Percentiles rank a stretch among this genome's conserved stretches.
These are phyloP conservation scores for Myrmaecium sp. DNA, from an alignment of 2,329 filamentous ascomycete species.

Conservation along the genomic window DNA sequence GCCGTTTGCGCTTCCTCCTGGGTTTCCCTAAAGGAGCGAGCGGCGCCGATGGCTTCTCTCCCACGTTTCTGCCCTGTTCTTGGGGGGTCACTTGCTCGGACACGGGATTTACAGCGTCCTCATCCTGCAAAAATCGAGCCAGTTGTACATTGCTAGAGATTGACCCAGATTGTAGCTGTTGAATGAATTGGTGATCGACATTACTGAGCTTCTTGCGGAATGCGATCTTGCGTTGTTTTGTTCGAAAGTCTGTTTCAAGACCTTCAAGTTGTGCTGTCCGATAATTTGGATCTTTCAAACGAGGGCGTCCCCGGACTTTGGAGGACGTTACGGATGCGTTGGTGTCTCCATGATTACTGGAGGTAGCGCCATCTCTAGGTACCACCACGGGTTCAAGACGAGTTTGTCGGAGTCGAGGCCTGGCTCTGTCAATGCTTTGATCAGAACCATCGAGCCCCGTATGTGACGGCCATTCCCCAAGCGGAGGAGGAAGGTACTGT, in stretches of 20 bases:
- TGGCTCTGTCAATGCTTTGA: background rate
- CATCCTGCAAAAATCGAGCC: constrained; percentile 16
- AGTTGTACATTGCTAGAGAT: constrained; percentile 13
- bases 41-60: constrained; percentile 9
- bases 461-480: too few species aligned
- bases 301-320: background rate
- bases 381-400: background rate
- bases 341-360: background rate
- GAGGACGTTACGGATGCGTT: background rate
- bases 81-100: constrained; percentile 9
- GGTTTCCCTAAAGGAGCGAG: background rate
- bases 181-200: constrained; percentile 12
- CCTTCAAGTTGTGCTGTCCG: constrained; percentile 26
- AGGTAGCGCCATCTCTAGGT: background rate
- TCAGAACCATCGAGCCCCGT: too few species aligned
- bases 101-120: constrained; percentile 11
- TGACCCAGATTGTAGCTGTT: constrained; percentile 5
- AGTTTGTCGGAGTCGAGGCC: constrained; percentile 1
- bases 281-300: constrained; percentile 6
- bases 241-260: constrained; percentile 21
- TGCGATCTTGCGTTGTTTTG: constrained; percentile 17
- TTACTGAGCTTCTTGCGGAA: constrained; percentile 18
- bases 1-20: constrained; percentile 15
- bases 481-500: too few species aligned
- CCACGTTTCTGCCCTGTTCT: constrained; percentile 17